These are phyloP conservation scores for Paraconiothyrium brasiliense DNA, from an alignment of 2,329 filamentous ascomycete genomes.

Conservation along the genomic window DNA sequence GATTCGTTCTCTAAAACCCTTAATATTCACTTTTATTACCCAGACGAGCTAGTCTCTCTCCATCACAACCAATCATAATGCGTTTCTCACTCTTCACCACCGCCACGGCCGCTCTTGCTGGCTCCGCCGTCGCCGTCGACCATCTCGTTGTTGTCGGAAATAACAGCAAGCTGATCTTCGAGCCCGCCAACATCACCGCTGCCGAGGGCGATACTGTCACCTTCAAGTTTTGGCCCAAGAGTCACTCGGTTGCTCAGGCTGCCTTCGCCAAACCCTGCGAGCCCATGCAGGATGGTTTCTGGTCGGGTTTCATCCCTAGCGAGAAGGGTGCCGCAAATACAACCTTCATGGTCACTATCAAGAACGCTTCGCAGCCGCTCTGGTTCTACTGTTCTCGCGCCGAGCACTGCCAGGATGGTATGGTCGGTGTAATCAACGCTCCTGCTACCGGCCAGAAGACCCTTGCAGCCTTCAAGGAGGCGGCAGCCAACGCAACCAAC, in stretches of 20 bases:
- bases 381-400: constrained; percentile 54
- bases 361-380: constrained; percentile 47
- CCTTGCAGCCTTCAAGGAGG: constrained; percentile 10
- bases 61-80: constrained; percentile 46
- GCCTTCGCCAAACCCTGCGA: constrained; percentile 47
- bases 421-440: constrained; percentile 53
- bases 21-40: constrained; percentile 29
- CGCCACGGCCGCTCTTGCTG: constrained; percentile 41
- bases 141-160: constrained; percentile 46
- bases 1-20: constrained; percentile 26
- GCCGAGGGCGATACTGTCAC: constrained; percentile 49
- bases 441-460: constrained; percentile 24
- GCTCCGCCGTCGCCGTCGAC: constrained; percentile 43
- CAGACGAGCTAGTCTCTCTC: constrained; percentile 47
- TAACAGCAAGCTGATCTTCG: constrained; percentile 39
- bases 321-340: constrained; percentile 33
- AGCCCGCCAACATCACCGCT: constrained; percentile 46
- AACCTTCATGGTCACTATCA: constrained; percentile 47
- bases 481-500: constrained; percentile 15
- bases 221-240: constrained; percentile 52
- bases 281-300: constrained; percentile 47
- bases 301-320: constrained; percentile 49
- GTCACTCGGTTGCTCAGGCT: constrained; percentile 51
- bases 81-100: constrained; percentile 49
- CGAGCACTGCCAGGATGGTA: constrained; percentile 50